A percentile compares a stretch with the other conserved stretches of the same genome.
Evolutionary conservation across 768 basidiomycete genomes (phyloP).

Genomic region (Phlebiopsis gigantea): DNA sequence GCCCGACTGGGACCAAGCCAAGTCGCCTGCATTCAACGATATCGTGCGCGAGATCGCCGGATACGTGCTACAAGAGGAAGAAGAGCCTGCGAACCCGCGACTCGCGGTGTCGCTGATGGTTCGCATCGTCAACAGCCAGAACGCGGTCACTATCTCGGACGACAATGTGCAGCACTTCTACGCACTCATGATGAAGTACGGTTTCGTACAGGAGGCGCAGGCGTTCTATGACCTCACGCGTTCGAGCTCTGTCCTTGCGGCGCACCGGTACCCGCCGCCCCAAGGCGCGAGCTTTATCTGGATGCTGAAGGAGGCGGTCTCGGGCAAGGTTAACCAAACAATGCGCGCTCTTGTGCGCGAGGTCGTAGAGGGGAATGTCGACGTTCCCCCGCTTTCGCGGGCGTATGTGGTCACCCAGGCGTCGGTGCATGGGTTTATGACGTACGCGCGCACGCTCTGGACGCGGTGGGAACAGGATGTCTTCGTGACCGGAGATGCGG

Average conservation of each 20-base stretch:
- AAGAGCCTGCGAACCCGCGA: neutral
- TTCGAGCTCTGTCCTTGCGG: constrained; percentile 23
- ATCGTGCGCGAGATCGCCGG: neutral
- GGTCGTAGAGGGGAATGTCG: constrained; percentile 35
- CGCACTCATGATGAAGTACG: constrained; percentile 7
- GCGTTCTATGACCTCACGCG: constrained; percentile 44
- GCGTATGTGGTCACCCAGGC: constrained; percentile 41
- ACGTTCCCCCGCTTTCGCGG: constrained; percentile 41
- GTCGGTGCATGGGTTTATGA: constrained; percentile 44
- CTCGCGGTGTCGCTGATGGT: constrained; percentile 1
- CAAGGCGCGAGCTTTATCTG: constrained; percentile 39
- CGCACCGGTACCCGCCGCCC: constrained; percentile 47
- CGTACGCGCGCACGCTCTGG: constrained; percentile 50
- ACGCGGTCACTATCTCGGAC: constrained; percentile 34
- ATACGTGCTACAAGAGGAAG: neutral
- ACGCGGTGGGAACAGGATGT: constrained; percentile 35
- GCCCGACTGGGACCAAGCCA: constrained; percentile 16
- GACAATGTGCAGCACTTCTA: constrained; percentile 34
- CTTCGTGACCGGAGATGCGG: constrained; percentile 39
- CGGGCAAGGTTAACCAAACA: constrained; percentile 35
- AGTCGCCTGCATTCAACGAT: neutral
- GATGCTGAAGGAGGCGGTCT: constrained; percentile 45
- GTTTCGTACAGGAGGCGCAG: constrained; percentile 31
- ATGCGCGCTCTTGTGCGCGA: constrained; percentile 47
- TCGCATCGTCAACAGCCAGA: neutral